Conservation (phyloP, 2,329 filamentous ascomycete species). For the Ophiosphaerella korrae region DNA sequence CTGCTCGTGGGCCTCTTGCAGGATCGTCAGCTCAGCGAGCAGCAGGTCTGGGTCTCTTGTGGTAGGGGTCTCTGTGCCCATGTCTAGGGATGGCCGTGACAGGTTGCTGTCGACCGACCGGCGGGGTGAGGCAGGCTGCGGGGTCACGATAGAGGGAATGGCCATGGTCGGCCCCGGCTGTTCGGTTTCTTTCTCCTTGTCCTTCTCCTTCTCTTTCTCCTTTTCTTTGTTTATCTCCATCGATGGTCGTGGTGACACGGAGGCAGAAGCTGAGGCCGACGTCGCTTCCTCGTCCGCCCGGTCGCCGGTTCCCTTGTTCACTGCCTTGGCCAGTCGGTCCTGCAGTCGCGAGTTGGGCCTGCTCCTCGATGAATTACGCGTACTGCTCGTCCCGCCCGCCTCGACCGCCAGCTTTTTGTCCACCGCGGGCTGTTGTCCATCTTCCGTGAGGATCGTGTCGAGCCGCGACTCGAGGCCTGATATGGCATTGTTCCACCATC, state of each 20-base stretch:
- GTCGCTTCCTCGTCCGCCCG: slow-evolving; percentile 54
- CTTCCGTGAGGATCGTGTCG: slow-evolving; percentile 87
- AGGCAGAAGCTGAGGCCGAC: slow-evolving; percentile 48
- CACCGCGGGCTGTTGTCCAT: slow-evolving; percentile 57
- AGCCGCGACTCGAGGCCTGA: slow-evolving; percentile 91
- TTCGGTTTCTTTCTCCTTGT: too few relatives aligned
- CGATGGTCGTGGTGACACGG: slow-evolving; percentile 29
- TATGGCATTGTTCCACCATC: slow-evolving; percentile 71
- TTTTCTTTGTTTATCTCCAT: slow-evolving; percentile 21
- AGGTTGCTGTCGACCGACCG: slow-evolving; percentile 41
- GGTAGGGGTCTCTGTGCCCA: background rate
- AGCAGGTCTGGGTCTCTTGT: slow-evolving; percentile 38
- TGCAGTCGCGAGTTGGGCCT: slow-evolving; percentile 82
- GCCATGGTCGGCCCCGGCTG: slow-evolving; percentile 20
- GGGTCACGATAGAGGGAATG: slow-evolving; percentile 40
- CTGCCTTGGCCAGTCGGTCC: slow-evolving; percentile 84
- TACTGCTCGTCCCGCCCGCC: slow-evolving; percentile 48
- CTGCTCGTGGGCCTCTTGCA: slow-evolving; percentile 57
- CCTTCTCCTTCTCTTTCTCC: too few relatives aligned
- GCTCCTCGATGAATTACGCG: slow-evolving; percentile 68
- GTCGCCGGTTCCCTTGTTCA: slow-evolving; percentile 70
- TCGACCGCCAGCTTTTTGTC: slow-evolving; percentile 41
- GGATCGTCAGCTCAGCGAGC: slow-evolving; percentile 53
- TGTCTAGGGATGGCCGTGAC: slow-evolving; percentile 39
- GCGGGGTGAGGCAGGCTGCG: slow-evolving; percentile 34